Conservation (phyloP, 2,329 filamentous ascomycete genomes). For the Fusarium sp. region DNA sequence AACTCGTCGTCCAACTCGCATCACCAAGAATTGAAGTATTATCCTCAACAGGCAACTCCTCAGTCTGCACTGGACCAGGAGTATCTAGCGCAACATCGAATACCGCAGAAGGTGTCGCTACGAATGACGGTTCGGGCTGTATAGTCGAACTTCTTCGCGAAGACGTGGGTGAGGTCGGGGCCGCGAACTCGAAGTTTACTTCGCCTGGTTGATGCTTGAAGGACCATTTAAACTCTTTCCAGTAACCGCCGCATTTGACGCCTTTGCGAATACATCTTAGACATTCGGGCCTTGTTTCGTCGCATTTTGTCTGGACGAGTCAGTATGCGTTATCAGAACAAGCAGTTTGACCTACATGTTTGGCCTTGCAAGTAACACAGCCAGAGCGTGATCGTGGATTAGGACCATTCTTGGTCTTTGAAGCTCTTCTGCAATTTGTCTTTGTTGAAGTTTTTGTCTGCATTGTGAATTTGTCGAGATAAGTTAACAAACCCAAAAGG, state of each 20-base stretch:
- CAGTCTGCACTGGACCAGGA: neutral
- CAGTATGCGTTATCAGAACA: neutral
- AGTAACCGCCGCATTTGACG: conserved; percentile 46
- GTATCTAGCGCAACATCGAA: neutral
- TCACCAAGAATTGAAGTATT: conserved; percentile 17
- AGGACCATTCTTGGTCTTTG: conserved; percentile 28
- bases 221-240: conserved; percentile 54
- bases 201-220: conserved; percentile 54
- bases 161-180: conserved; percentile 14
- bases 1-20: conserved; percentile 28
- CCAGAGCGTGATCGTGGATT: conserved; percentile 47
- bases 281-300: conserved; percentile 47
- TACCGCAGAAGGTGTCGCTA: neutral
- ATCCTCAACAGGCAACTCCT: conserved; percentile 22
- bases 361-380: conserved; percentile 49
- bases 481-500: neutral
- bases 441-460: conserved; percentile 28
- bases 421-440: conserved; percentile 13
- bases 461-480: neutral
- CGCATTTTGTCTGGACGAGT: conserved; percentile 45
- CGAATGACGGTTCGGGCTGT: conserved; percentile 4
- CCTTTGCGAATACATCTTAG: conserved; percentile 45
- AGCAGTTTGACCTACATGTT: conserved; percentile 30
- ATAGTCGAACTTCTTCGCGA: conserved; percentile 18
- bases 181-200: conserved; percentile 22